Evolutionary conservation across 1,284 basidiomycete species (phyloP).

Genomic region (Tilletia caries): DNA sequence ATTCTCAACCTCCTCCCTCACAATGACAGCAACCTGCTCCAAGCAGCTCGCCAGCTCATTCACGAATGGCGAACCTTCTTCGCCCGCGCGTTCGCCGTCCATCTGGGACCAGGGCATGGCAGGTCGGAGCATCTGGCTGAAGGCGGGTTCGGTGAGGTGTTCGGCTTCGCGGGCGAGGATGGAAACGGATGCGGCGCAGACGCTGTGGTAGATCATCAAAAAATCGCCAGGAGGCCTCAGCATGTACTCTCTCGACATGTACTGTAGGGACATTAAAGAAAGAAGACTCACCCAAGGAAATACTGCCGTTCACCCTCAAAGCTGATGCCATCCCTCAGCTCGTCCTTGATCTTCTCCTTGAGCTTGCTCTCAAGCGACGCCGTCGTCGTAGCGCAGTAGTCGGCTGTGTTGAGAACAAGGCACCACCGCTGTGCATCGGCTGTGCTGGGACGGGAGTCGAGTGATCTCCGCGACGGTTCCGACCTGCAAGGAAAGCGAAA

Average conservation of each 20-base stretch:
- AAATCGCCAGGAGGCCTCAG: neutral
- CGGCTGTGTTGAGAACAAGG: constrained; percentile 88
- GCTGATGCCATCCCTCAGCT: constrained; percentile 72
- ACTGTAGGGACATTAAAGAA: no score
- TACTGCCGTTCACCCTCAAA: constrained; percentile 81
- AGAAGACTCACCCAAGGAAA: constrained; percentile 69
- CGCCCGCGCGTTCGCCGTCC: constrained; percentile 18
- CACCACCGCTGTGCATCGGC: constrained; percentile 43
- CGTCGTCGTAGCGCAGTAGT: constrained; percentile 92
- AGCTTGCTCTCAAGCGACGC: constrained; percentile 89
- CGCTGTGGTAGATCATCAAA: constrained; percentile 10
- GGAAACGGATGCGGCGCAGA: constrained; percentile 39
- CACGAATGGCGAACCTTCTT: constrained; percentile 38
- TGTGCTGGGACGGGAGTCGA: constrained; percentile 35
- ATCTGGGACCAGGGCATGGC: constrained; percentile 37
- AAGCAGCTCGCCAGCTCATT: constrained; percentile 41
- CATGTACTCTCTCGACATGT: neutral
- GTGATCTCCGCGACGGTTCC: constrained; percentile 30
- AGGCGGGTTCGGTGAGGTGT: constrained; percentile 39
- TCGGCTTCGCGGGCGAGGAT: constrained; percentile 38
- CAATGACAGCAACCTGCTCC: constrained; percentile 45
- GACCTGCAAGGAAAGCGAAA: neutral
- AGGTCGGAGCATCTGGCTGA: constrained; percentile 45
- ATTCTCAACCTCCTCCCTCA: constrained; percentile 50
- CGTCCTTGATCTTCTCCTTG: constrained; percentile 70